phyloP scores from a whole-genome alignment of 768 basidiomycete genomes.

The Thelephora ganbajun region DNA sequence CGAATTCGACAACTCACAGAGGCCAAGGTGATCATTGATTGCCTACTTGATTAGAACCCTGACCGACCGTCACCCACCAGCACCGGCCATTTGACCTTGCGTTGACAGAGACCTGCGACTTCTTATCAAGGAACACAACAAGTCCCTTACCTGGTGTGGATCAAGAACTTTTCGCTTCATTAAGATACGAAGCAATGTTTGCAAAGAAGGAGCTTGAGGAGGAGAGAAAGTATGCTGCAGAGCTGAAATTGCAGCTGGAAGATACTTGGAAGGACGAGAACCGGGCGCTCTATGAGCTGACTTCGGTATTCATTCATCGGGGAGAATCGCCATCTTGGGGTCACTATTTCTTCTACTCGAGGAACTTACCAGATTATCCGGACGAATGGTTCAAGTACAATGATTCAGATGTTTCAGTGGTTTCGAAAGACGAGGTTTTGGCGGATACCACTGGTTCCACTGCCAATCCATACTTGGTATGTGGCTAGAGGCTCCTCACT shows the following conservation, averaged over 20 bases:
- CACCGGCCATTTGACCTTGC: conserved; percentile 44
- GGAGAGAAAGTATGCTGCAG: conserved; percentile 32
- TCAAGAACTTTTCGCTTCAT: conserved; percentile 33
- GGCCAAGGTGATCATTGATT: conserved; percentile 41
- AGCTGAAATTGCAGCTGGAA: conserved; percentile 60
- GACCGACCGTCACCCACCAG: conserved; percentile 20
- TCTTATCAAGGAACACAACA: conserved; percentile 37
- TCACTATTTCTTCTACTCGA: conserved; percentile 94
- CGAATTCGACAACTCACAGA: conserved; percentile 54
- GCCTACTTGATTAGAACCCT: not conserved
- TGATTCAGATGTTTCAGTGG: conserved; percentile 72
- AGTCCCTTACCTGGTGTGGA: conserved; percentile 39
- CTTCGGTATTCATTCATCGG: conserved; percentile 90
- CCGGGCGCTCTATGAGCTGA: conserved; percentile 72
- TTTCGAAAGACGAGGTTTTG: conserved; percentile 70
- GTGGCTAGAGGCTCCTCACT: conserved; percentile 13
- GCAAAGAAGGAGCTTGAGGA: conserved; percentile 43
- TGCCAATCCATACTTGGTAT: conserved; percentile 80
- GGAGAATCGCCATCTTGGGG: conserved; percentile 80
- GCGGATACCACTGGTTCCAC: conserved; percentile 83
- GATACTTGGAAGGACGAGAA: conserved; percentile 56
- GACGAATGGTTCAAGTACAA: conserved; percentile 96
- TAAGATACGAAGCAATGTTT: conserved; percentile 38
- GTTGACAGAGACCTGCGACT: conserved; percentile 40
- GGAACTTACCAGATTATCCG: conserved; percentile 65